phyloP scores from a whole-genome alignment of 148 eudicot species.

The Selenicereus undatus region DNA sequence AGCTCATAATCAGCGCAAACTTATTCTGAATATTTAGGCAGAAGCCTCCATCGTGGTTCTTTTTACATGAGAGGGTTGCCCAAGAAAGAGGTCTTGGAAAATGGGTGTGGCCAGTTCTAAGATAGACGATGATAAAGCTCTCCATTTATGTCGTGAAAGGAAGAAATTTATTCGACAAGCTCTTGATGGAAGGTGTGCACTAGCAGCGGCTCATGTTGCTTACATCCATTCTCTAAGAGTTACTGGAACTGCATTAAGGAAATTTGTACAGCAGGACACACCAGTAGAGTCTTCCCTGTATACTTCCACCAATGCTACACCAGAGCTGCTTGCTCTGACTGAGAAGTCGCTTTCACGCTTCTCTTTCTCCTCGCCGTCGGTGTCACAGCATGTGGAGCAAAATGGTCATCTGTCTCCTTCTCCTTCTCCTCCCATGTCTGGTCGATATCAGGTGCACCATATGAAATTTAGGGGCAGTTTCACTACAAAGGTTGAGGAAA shows the following conservation, averaged over 20 bases:
- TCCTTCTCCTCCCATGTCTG: conserved; percentile 54
- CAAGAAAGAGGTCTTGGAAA: conserved; percentile 15
- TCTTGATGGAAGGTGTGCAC: conserved; percentile 86
- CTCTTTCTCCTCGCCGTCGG: conserved; percentile 61
- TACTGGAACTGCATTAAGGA: conserved; percentile 67
- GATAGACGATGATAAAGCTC: conserved; percentile 81
- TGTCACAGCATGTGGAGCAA: conserved; percentile 46
- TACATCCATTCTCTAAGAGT: conserved; percentile 64
- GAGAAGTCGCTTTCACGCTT: conserved; percentile 57
- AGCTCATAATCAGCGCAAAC: not conserved
- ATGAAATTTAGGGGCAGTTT: conserved; percentile 68
- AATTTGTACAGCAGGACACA: conserved; percentile 64
- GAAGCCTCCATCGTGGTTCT: not conserved
- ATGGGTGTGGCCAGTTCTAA: conserved; percentile 87
- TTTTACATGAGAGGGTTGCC: conserved; percentile 24
- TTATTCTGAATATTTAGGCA: conserved; percentile 5
- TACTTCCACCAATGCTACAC: conserved; percentile 63
- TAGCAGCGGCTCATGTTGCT: conserved; percentile 72
- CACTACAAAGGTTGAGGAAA: conserved; percentile 72
- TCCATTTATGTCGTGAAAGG: conserved; percentile 76
- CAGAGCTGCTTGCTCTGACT: conserved; percentile 50
- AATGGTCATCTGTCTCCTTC: conserved; percentile 42
- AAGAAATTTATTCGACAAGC: conserved; percentile 84
- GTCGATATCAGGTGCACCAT: conserved; percentile 51
- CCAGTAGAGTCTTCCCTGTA: conserved; percentile 48